These are phyloP conservation scores for Pachysandra terminalis DNA, from an alignment of 164 flowering plant species.

Conservation along the genomic window DNA sequence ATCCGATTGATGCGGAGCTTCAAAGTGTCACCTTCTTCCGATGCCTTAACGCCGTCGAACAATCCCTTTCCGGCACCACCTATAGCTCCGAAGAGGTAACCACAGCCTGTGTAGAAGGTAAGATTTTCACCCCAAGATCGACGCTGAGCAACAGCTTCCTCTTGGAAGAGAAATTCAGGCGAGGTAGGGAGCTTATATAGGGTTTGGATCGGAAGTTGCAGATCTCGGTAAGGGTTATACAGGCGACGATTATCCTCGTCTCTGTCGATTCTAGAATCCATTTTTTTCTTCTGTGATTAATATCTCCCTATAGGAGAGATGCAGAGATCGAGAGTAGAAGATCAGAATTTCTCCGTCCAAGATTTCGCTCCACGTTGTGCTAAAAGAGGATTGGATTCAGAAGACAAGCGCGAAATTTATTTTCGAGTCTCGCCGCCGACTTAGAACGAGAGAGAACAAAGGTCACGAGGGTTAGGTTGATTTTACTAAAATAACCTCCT, in stretches of 20 bases:
- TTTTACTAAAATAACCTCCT: no score
- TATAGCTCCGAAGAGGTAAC: slow-evolving; percentile 60
- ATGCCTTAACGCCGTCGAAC: slow-evolving; percentile 43
- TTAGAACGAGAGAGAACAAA: no score
- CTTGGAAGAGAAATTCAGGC: slow-evolving; percentile 83
- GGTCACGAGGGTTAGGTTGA: no score
- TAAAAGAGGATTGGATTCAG: no score
- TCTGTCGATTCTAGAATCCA: slow-evolving; percentile 3
- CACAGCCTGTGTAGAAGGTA: slow-evolving; percentile 83
- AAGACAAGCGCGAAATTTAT: no score
- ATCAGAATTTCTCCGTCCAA: no score
- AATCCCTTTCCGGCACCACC: slow-evolving; percentile 62
- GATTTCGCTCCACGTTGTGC: no score
- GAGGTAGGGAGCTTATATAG: slow-evolving; percentile 79
- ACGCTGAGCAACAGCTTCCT: slow-evolving; percentile 62
- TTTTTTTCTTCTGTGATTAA: not conserved
- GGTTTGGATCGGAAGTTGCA: slow-evolving; percentile 41
- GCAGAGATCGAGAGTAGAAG: not conserved
- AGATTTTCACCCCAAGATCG: slow-evolving; percentile 93
- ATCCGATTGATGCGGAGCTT: slow-evolving; percentile 73
- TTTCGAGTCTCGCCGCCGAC: no score
- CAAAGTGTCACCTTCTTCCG: slow-evolving; percentile 61
- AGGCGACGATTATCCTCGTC: slow-evolving; percentile 31
- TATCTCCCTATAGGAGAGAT: not conserved
- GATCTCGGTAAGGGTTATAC: slow-evolving; percentile 80